Percentiles rank a stretch among this genome's conserved stretches.
These are phyloP conservation scores for Cystobasidium pallidum DNA, from an alignment of 1,284 basidiomycete genomes.

Conservation along the genomic window DNA sequence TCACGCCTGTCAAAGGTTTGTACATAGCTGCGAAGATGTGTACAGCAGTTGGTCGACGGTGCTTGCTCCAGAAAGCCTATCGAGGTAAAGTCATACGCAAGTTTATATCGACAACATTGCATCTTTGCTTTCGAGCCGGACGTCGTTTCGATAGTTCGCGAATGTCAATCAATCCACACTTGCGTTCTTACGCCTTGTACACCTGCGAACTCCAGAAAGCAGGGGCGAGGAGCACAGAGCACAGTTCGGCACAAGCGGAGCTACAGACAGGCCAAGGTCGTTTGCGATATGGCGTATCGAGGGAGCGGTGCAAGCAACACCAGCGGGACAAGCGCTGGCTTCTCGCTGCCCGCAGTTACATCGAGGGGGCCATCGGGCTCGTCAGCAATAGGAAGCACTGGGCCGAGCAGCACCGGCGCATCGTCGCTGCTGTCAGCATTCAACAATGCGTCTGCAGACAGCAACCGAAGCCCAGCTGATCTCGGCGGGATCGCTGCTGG, in stretches of 20 bases:
- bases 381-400: slow-evolving; percentile 19
- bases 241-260: neutral
- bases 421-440: slow-evolving; percentile 29
- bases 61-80: neutral
- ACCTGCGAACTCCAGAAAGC: slow-evolving; percentile 7
- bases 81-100: neutral
- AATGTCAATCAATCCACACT: neutral
- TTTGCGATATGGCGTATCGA: slow-evolving; percentile 23
- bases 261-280: neutral
- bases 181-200: neutral
- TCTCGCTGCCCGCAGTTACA: slow-evolving; percentile 39
- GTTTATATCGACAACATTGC: neutral
- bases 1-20: neutral
- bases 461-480: slow-evolving; percentile 6
- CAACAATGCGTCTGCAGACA: slow-evolving; percentile 13
- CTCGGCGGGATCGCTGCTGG: slow-evolving; percentile 7
- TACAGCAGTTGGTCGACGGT: neutral
- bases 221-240: neutral
- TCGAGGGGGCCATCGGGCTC: slow-evolving; percentile 18
- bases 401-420: slow-evolving; percentile 11
- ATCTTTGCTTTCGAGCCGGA: neutral
- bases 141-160: neutral
- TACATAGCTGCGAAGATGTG: neutral
- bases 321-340: slow-evolving; percentile 32
- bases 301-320: slow-evolving; percentile 8